A percentile compares a stretch with the other conserved stretches of the same genome.
phyloP scores from a whole-genome alignment of 73 alveolate genomes.

The Stentor coeruleus region DNA sequence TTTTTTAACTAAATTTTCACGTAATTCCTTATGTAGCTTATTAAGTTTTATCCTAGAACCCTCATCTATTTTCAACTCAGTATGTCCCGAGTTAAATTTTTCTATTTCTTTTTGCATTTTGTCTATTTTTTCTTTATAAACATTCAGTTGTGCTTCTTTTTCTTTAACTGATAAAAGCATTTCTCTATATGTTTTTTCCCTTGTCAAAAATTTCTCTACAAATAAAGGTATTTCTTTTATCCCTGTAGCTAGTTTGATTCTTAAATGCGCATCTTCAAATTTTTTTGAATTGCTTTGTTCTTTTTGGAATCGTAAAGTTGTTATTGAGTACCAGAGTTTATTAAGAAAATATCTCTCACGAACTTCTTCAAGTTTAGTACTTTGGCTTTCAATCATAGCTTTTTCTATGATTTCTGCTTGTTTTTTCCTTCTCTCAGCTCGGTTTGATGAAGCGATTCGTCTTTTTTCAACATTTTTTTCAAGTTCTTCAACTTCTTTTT shows the following conservation, averaged over 20 bases:
- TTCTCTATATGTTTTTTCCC: not conserved
- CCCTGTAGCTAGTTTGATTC: constrained; percentile 11
- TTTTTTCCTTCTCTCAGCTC: not conserved
- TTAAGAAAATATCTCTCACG: not conserved
- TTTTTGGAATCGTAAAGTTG: not conserved
- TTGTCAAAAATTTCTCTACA: constrained; percentile 19
- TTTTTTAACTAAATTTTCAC: not conserved
- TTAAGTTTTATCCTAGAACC: too few relatives aligned
- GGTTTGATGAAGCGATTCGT: not conserved
- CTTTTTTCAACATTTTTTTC: constrained; percentile 14
- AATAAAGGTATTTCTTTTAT: not conserved
- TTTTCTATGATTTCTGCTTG: constrained; percentile 20
- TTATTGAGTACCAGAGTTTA: not conserved
- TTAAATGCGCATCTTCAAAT: constrained; percentile 16
- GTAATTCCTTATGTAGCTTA: not conserved
- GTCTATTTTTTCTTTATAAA: not conserved
- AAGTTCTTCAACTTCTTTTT: not conserved
- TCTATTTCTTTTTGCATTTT: not conserved
- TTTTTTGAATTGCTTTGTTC: not conserved
- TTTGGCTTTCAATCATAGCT: constrained; percentile 16
- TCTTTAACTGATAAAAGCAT: not conserved
- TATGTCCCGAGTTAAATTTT: not conserved
- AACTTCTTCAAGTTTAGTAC: not conserved
- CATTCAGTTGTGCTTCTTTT: not conserved
- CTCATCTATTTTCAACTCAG: not conserved